phyloP scores from a whole-genome alignment of 2,329 filamentous ascomycete species.

The Neonectria punicea region DNA sequence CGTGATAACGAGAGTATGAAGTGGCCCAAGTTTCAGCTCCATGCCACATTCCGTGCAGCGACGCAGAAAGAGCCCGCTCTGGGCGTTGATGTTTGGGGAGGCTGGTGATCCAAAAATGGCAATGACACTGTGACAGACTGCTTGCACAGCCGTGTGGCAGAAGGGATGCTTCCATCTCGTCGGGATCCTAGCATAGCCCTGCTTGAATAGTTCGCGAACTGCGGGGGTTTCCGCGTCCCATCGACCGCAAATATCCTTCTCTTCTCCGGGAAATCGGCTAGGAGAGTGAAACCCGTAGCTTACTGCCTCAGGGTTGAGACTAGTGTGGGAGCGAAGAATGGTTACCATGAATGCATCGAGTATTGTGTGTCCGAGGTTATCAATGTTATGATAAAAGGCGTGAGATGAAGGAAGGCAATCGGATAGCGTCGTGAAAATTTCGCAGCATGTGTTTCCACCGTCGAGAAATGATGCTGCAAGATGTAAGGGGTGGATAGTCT shows the following conservation, averaged over 20 bases:
- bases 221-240: slow-evolving; percentile 8
- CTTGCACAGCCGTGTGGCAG: slow-evolving; percentile 23
- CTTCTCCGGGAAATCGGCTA: slow-evolving; percentile 21
- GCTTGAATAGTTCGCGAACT: background rate
- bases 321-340: slow-evolving; percentile 21
- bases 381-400: slow-evolving; percentile 8
- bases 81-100: background rate
- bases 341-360: slow-evolving; percentile 3
- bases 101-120: background rate
- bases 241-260: slow-evolving; percentile 28
- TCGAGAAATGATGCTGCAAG: slow-evolving; percentile 24
- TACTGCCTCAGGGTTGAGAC: background rate
- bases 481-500: slow-evolving; percentile 2
- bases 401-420: fast-evolving
- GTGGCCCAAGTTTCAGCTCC: slow-evolving; percentile 18
- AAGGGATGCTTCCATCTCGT: slow-evolving; percentile 25
- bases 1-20: slow-evolving; percentile 14
- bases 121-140: slow-evolving; percentile 14
- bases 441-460: slow-evolving; percentile 7
- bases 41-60: slow-evolving; percentile 22
- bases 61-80: slow-evolving; percentile 19
- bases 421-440: background rate
- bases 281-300: slow-evolving; percentile 8
- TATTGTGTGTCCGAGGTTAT: slow-evolving; percentile 20
- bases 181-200: slow-evolving; percentile 19